These are phyloP conservation scores for Cornus suecica DNA, from an alignment of 148 eudicot genomes.

Conservation along the genomic window DNA sequence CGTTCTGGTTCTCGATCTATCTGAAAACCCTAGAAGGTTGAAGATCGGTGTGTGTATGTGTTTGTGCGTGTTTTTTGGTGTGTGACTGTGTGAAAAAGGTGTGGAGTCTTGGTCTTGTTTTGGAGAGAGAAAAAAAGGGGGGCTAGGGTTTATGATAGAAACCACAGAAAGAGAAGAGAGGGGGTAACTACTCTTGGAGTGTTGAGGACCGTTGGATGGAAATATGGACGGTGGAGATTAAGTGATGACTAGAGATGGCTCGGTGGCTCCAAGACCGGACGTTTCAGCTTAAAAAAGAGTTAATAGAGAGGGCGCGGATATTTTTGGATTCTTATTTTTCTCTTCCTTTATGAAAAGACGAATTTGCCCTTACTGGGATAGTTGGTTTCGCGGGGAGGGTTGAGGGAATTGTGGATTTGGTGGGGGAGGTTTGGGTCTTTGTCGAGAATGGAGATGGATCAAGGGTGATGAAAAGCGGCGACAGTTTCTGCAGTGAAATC, in stretches of 20 bases:
- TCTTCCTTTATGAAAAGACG: background rate
- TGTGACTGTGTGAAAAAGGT: no score
- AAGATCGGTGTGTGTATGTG: constrained; percentile 2
- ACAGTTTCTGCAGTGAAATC: background rate
- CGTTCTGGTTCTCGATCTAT: background rate
- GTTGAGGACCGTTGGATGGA: constrained; percentile 31
- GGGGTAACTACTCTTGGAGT: constrained; percentile 29
- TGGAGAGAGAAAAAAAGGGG: constrained; percentile 7
- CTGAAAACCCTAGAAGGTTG: background rate
- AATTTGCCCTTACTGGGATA: background rate
- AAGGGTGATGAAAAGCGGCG: background rate
- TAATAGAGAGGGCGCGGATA: constrained; percentile 7
- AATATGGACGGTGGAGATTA: constrained; percentile 25
- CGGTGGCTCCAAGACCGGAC: background rate
- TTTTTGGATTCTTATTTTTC: background rate
- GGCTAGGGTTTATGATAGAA: constrained; percentile 52
- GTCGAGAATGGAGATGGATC: background rate
- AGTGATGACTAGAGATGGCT: constrained; percentile 7
- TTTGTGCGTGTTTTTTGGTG: background rate
- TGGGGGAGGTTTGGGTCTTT: background rate
- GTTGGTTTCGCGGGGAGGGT: background rate
- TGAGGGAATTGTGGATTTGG: no score
- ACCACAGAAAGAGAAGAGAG: constrained; percentile 1
- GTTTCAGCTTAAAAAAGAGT: constrained; percentile 7
- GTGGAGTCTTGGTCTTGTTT: background rate